phyloP scores from a whole-genome alignment of 805 yeast genomes.

The Kazachstania viticola region DNA sequence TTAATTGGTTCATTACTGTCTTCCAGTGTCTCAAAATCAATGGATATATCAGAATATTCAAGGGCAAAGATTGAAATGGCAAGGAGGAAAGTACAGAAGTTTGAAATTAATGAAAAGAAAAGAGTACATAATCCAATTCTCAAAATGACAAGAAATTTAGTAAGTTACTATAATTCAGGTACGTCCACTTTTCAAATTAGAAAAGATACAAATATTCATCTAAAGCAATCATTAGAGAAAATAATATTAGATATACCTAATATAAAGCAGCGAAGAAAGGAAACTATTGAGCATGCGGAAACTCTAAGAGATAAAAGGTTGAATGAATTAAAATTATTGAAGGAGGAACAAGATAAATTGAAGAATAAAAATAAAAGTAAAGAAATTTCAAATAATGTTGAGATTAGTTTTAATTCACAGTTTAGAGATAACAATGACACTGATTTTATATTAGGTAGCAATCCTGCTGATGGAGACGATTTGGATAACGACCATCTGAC shows the following conservation, averaged over 20 bases:
- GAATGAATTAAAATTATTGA: conserved; percentile 23
- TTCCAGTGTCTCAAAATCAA: too few relatives aligned
- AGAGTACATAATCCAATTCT: too few relatives aligned
- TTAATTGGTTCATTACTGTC: too few relatives aligned
- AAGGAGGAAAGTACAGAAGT: conserved; percentile 22
- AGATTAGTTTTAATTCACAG: too few relatives aligned
- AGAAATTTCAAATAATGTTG: too few relatives aligned
- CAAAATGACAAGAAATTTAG: too few relatives aligned
- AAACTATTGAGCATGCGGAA: conserved; percentile 23
- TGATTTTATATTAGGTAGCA: not conserved
- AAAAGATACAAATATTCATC: conserved; percentile 4
- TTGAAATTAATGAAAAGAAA: too few relatives aligned
- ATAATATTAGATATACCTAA: conserved; percentile 9
- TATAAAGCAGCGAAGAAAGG: conserved; percentile 10
- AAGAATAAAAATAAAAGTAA: too few relatives aligned
- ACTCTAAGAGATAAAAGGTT: conserved; percentile 24
- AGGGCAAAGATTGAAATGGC: conserved; percentile 33
- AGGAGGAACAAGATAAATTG: conserved; percentile 22
- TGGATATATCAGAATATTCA: conserved; percentile 49
- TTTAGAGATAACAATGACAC: too few relatives aligned
- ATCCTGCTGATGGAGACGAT: conserved; percentile 21
- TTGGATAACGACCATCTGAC: too few relatives aligned
- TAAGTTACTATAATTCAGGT: too few relatives aligned
- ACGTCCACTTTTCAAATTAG: conserved; percentile 1
- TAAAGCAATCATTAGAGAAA: conserved; percentile 11